Conservation (phyloP, 2,329 filamentous ascomycete species). For the Microdochium bolleyi region DNA sequence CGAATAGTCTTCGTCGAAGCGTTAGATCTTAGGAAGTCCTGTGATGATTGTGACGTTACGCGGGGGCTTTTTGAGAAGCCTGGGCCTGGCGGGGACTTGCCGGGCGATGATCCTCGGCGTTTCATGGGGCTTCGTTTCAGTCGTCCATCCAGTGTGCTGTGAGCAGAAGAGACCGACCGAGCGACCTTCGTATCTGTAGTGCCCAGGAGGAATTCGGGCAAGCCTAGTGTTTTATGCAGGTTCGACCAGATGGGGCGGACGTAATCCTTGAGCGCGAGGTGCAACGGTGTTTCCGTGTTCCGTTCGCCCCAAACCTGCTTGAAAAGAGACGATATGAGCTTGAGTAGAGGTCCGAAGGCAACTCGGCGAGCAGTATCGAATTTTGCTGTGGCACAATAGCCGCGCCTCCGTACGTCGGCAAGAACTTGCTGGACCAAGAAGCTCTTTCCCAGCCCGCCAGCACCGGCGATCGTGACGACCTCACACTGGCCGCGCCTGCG, state of each 20-base stretch:
- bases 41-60: slow-evolving; percentile 41
- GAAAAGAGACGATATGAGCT: slow-evolving; percentile 57
- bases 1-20: slow-evolving; percentile 58
- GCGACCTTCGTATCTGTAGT: slow-evolving; percentile 28
- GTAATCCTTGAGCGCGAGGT: slow-evolving; percentile 53
- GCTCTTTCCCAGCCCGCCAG: slow-evolving; percentile 57
- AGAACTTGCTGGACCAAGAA: slow-evolving; percentile 56
- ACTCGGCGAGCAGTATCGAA: slow-evolving; percentile 54
- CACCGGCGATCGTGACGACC: slow-evolving; percentile 52
- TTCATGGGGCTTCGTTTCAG: slow-evolving; percentile 23
- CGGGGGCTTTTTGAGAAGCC: slow-evolving; percentile 22
- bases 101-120: slow-evolving; percentile 42
- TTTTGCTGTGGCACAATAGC: slow-evolving; percentile 59
- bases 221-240: slow-evolving; percentile 51
- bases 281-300: slow-evolving; percentile 57
- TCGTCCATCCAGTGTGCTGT: slow-evolving; percentile 19
- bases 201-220: slow-evolving; percentile 63
- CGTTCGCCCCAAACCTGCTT: slow-evolving; percentile 61
- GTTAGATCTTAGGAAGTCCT: slow-evolving; percentile 52
- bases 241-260: slow-evolving; percentile 57
- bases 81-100: slow-evolving; percentile 28
- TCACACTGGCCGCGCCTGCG: slow-evolving; percentile 55
- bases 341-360: slow-evolving; percentile 56
- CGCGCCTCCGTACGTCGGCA: slow-evolving; percentile 49
- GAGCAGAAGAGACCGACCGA: slow-evolving; percentile 26